Conservation (phyloP, 2,329 filamentous ascomycete species). For the Fusarium algeriense region DNA sequence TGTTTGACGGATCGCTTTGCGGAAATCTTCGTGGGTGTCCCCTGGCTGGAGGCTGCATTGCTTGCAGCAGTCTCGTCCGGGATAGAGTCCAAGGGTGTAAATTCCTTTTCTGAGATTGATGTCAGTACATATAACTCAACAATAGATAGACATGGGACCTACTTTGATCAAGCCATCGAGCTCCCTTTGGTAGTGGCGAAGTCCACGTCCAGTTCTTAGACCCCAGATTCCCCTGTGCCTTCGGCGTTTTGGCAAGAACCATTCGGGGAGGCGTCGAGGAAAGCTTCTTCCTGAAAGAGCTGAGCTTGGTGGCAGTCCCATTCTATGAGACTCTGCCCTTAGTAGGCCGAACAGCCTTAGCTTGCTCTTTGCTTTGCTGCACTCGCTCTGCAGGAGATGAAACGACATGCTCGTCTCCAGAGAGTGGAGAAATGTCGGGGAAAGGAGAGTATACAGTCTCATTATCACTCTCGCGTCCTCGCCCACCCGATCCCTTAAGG, state of each 20-base stretch:
- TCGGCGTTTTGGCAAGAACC: slow-evolving; percentile 1
- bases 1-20: background rate
- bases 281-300: background rate
- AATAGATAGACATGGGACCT: background rate
- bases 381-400: slow-evolving; percentile 37
- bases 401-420: background rate
- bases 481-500: slow-evolving; percentile 23
- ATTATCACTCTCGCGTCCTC: background rate
- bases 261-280: background rate
- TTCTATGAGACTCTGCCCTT: slow-evolving; percentile 11
- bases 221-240: slow-evolving; percentile 1
- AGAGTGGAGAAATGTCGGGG: slow-evolving; percentile 11
- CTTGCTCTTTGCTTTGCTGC: slow-evolving; percentile 27
- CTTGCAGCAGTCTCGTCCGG: background rate
- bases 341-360: slow-evolving; percentile 20
- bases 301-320: slow-evolving; percentile 2
- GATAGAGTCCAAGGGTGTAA: slow-evolving; percentile 12
- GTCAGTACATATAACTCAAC: slow-evolving; percentile 18
- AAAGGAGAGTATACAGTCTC: background rate
- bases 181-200: background rate
- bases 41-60: slow-evolving; percentile 13
- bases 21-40: slow-evolving; percentile 23
- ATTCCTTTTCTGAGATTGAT: slow-evolving; percentile 13
- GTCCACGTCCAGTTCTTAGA: slow-evolving; percentile 16
- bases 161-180: slow-evolving; percentile 36